Conservation (phyloP, 2,329 filamentous ascomycete species). For the Aureobasidium subglaciale region DNA sequence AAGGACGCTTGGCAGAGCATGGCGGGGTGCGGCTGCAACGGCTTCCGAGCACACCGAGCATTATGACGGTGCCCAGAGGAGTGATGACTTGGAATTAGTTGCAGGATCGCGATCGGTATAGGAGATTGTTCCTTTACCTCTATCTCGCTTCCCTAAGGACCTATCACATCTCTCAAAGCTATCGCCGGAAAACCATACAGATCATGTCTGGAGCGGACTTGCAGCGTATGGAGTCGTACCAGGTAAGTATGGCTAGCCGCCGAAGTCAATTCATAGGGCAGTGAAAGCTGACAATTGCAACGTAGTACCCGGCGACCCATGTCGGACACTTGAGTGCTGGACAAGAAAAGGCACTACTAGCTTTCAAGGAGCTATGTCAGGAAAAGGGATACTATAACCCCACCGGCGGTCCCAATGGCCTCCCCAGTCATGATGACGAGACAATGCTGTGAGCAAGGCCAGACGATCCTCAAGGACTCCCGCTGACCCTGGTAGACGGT, state of each 20-base stretch:
- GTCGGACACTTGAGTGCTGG: constrained; percentile 65
- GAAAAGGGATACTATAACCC: constrained; percentile 59
- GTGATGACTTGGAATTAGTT: neutral
- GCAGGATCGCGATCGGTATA: neutral
- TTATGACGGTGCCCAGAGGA: constrained; percentile 4
- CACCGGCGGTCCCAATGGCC: constrained; percentile 26
- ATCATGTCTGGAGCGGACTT: constrained; percentile 19
- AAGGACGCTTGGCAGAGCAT: neutral
- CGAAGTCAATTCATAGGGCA: neutral
- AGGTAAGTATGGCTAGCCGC: constrained; percentile 19
- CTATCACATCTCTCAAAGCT: neutral
- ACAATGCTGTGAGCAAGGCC: constrained; percentile 55
- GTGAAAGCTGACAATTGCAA: constrained; percentile 1
- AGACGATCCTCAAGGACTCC: neutral
- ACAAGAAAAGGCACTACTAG: constrained; percentile 59
- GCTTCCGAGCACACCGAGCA: neutral
- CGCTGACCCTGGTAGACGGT: constrained; percentile 54
- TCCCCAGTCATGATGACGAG: constrained; percentile 64
- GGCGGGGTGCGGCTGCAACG: neutral
- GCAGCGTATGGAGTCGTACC: constrained; percentile 26
- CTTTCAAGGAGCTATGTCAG: constrained; percentile 64
- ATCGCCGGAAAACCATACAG: neutral
- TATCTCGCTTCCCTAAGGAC: neutral
- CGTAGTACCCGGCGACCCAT: constrained; percentile 66
- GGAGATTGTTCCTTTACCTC: neutral